phyloP scores from a whole-genome alignment of 2,329 filamentous ascomycete species.

The Microcyclospora pomicola region DNA sequence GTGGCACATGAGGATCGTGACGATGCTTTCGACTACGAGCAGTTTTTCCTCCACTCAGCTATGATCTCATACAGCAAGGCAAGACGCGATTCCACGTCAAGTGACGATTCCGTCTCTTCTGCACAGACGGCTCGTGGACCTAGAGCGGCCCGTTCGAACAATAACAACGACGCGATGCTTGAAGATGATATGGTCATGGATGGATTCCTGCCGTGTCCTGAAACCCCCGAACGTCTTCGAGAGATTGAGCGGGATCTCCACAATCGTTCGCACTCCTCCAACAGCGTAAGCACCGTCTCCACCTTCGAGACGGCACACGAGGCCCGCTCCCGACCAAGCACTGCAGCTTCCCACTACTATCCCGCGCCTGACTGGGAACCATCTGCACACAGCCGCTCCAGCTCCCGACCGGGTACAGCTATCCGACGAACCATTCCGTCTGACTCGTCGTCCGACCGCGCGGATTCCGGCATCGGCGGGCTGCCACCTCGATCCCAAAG shows the following conservation, averaged over 20 bases:
- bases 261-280: conserved; percentile 40
- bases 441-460: conserved; percentile 12
- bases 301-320: conserved; percentile 52
- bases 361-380: conserved; percentile 1
- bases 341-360: conserved; percentile 1
- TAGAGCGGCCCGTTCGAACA: conserved; percentile 5
- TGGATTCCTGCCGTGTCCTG: conserved; percentile 15
- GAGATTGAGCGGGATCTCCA: conserved; percentile 24
- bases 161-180: conserved; percentile 5
- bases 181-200: conserved; percentile 10
- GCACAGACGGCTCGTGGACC: conserved; percentile 35
- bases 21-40: conserved; percentile 91
- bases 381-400: not conserved
- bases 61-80: conserved; percentile 58
- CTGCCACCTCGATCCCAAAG: conserved; percentile 14
- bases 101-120: conserved; percentile 30
- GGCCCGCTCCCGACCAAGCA: conserved; percentile 12
- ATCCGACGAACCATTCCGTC: conserved; percentile 2
- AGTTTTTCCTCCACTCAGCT: conserved; percentile 88
- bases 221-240: conserved; percentile 21
- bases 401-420: conserved; percentile 6
- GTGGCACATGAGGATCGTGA: conserved; percentile 74
- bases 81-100: conserved; percentile 11
- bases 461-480: conserved; percentile 19
- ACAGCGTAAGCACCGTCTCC: conserved; percentile 46